phyloP scores from a whole-genome alignment of 2,329 filamentous ascomycete species.

The Allantophomopsis cytisporea region DNA sequence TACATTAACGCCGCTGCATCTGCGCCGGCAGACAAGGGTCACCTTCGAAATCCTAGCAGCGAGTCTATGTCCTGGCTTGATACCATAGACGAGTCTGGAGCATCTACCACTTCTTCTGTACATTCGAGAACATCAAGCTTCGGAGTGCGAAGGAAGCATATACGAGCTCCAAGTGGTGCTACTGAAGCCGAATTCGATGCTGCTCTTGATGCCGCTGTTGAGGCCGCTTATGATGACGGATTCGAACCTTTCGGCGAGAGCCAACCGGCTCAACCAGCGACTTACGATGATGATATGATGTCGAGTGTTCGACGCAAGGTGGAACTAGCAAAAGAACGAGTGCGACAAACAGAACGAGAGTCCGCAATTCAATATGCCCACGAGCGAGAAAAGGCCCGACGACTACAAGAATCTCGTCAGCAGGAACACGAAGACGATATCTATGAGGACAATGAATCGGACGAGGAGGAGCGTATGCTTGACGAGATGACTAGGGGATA shows the following conservation, averaged over 20 bases:
- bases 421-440: slow-evolving; percentile 35
- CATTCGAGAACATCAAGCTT: slow-evolving; percentile 68
- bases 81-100: slow-evolving; percentile 81
- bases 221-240: slow-evolving; percentile 88
- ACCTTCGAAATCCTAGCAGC: slow-evolving; percentile 50
- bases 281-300: slow-evolving; percentile 28
- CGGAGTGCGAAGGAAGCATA: slow-evolving; percentile 53
- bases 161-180: slow-evolving; percentile 52
- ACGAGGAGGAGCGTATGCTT: slow-evolving; percentile 62
- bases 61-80: slow-evolving; percentile 90
- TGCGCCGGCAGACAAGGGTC: slow-evolving; percentile 21
- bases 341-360: slow-evolving; percentile 62
- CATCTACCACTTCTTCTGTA: slow-evolving; percentile 65
- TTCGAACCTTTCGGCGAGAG: slow-evolving; percentile 55
- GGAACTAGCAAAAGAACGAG: slow-evolving; percentile 63
- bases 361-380: slow-evolving; percentile 45
- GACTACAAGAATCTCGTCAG: slow-evolving; percentile 8
- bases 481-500: slow-evolving; percentile 84
- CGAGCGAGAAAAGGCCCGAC: slow-evolving; percentile 39
- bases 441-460: slow-evolving; percentile 49
- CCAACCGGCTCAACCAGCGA: slow-evolving; percentile 11
- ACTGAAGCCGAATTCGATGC: slow-evolving; percentile 90
- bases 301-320: slow-evolving; percentile 50
- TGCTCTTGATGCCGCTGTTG: slow-evolving; percentile 86
- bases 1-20: slow-evolving; percentile 18